Conservation (phyloP, 2,329 filamentous ascomycete genomes). For the Ceratocystis diversiconidia region DNA sequence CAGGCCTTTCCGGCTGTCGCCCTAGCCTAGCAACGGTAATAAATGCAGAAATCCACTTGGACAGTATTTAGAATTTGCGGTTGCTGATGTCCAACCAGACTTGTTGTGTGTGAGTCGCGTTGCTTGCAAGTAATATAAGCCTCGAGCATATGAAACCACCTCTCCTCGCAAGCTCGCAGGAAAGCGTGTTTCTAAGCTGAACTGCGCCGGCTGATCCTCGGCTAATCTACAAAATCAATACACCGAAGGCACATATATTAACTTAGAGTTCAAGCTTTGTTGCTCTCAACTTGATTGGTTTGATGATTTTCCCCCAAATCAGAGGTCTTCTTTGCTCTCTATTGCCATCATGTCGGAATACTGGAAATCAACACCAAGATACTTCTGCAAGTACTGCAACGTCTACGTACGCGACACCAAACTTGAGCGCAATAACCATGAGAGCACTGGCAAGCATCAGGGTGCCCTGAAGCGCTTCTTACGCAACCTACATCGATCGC, state of each 20-base stretch:
- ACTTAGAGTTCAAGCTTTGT: neutral
- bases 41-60: slow-evolving; percentile 1
- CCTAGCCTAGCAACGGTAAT: neutral
- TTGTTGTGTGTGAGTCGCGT: slow-evolving; percentile 3
- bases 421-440: slow-evolving; percentile 78
- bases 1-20: neutral
- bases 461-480: slow-evolving; percentile 76
- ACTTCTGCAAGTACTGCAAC: slow-evolving; percentile 97
- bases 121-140: neutral
- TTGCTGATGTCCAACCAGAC: neutral
- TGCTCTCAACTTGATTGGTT: neutral
- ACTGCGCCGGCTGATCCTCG: slow-evolving; percentile 16
- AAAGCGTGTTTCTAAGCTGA: slow-evolving; percentile 7
- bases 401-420: slow-evolving; percentile 83
- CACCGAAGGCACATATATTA: neutral
- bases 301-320: neutral
- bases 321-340: neutral
- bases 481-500: slow-evolving; percentile 70
- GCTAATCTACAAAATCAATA: neutral
- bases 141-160: neutral
- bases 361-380: slow-evolving; percentile 95
- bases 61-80: neutral
- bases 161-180: neutral
- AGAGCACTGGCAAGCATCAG: slow-evolving; percentile 74
- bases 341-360: slow-evolving; percentile 70